Evolutionary conservation across 2,329 filamentous ascomycete species (phyloP).

Genomic region (Delphinella strobiligena): DNA sequence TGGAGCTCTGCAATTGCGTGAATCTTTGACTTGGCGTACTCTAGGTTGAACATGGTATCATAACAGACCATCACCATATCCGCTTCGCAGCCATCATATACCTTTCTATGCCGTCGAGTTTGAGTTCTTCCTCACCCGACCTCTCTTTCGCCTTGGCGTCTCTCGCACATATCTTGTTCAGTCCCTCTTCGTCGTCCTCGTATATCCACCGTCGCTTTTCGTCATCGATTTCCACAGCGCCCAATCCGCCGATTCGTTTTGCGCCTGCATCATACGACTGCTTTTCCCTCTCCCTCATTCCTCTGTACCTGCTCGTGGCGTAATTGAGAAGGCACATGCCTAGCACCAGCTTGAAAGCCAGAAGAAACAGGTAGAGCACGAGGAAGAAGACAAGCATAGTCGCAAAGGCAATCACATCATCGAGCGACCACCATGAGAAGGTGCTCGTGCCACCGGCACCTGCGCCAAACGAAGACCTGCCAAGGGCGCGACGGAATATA

Average conservation of each 20-base stretch:
- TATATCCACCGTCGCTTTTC: slow-evolving; percentile 81
- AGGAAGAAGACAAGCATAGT: slow-evolving; percentile 86
- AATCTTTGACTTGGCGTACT: no score
- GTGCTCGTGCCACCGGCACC: slow-evolving; percentile 22
- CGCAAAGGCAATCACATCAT: slow-evolving; percentile 60
- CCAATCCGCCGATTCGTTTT: slow-evolving; percentile 67
- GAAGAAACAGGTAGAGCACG: slow-evolving; percentile 68
- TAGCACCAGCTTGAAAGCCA: slow-evolving; percentile 63
- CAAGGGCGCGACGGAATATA: slow-evolving; percentile 64
- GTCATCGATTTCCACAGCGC: slow-evolving; percentile 77
- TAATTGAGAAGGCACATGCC: slow-evolving; percentile 80
- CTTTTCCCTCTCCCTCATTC: slow-evolving; percentile 61
- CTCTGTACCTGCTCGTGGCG: slow-evolving; percentile 63
- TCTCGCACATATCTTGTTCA: slow-evolving; percentile 47
- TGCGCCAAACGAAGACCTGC: slow-evolving; percentile 55
- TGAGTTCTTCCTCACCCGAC: slow-evolving; percentile 34
- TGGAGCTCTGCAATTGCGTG: no score
- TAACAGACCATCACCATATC: slow-evolving; percentile 60
- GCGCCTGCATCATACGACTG: slow-evolving; percentile 52
- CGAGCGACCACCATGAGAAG: slow-evolving; percentile 44
- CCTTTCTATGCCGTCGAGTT: slow-evolving; percentile 56
- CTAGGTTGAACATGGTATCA: no score
- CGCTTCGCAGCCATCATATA: slow-evolving; percentile 96
- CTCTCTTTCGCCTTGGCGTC: slow-evolving; percentile 46
- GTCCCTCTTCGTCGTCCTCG: slow-evolving; percentile 64